Percentiles rank a stretch among this genome's conserved stretches.
Evolutionary conservation across 2,329 filamentous ascomycete genomes (phyloP).

Genomic region (Curvularia hawaiiensis): DNA sequence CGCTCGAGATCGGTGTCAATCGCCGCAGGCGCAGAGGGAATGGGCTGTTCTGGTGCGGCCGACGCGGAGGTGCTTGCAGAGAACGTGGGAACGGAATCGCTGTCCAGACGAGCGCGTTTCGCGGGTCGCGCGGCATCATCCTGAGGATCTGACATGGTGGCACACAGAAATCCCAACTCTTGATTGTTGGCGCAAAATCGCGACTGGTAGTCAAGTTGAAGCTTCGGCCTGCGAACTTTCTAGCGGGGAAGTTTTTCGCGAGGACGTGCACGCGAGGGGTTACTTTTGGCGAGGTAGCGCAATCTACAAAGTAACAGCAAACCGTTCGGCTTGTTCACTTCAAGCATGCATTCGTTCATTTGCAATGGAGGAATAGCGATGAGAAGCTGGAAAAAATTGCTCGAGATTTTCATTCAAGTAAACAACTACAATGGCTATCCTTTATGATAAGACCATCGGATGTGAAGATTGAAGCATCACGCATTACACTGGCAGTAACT

Average conservation of each 20-base stretch:
- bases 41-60: conserved; percentile 12
- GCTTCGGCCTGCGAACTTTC: conserved; percentile 13
- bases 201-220: not conserved
- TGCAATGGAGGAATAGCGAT: too few species aligned
- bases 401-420: not conserved
- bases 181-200: conserved; percentile 3
- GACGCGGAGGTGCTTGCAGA: conserved; percentile 5
- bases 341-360: too few species aligned
- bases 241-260: conserved; percentile 39
- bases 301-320: too few species aligned
- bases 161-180: not conserved
- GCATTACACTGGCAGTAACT: not conserved
- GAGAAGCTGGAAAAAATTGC: not conserved
- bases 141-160: conserved; percentile 22
- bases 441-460: not conserved
- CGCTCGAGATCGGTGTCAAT: conserved; percentile 44
- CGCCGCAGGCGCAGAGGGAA: conserved; percentile 15
- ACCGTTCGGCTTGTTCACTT: too few species aligned
- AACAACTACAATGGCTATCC: not conserved
- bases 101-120: conserved; percentile 43
- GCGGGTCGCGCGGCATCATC: conserved; percentile 31
- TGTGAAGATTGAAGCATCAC: not conserved
- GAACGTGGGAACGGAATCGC: conserved; percentile 17
- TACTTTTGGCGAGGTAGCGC: conserved; percentile 18
- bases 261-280: conserved; percentile 19